Evolutionary conservation across 2,329 filamentous ascomycete species (phyloP).

Genomic region (Sporothrix mexicana): DNA sequence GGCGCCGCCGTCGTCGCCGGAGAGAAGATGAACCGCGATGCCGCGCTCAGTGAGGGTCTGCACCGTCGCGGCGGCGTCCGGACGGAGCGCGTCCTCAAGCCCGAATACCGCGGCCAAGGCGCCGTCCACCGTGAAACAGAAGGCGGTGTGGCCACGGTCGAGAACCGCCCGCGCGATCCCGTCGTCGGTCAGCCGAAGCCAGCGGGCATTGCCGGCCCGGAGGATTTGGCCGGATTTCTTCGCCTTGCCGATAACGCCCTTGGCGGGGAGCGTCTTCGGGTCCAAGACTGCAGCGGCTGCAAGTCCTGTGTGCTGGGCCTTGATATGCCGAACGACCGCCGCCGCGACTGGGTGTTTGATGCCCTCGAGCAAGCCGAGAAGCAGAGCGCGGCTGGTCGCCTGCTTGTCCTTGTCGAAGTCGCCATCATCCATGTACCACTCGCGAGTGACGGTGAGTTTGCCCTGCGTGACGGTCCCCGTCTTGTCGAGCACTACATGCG

Average conservation of each 20-base stretch:
- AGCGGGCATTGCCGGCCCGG: constrained; percentile 57
- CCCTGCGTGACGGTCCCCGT: constrained; percentile 76
- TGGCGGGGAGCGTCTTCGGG: constrained; percentile 47
- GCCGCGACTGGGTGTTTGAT: constrained; percentile 61
- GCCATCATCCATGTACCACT: constrained; percentile 42
- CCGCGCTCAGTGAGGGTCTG: constrained; percentile 46
- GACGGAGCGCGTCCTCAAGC: constrained; percentile 54
- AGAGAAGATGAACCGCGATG: constrained; percentile 56
- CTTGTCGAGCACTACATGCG: constrained; percentile 79
- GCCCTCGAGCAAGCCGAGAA: constrained; percentile 48
- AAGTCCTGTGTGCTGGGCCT: constrained; percentile 40
- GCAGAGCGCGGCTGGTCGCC: constrained; percentile 34
- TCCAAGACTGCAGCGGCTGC: constrained; percentile 41
- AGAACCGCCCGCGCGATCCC: constrained; percentile 47
- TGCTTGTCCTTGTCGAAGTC: not conserved
- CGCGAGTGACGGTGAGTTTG: constrained; percentile 52
- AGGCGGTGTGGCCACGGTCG: constrained; percentile 50
- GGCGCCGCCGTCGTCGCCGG: constrained; percentile 59
- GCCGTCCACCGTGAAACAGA: constrained; percentile 54
- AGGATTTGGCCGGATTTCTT: constrained; percentile 42
- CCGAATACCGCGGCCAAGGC: constrained; percentile 51
- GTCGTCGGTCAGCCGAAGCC: constrained; percentile 47
- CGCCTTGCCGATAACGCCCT: constrained; percentile 51
- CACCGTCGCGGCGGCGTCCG: constrained; percentile 50
- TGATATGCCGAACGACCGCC: constrained; percentile 47